Evolutionary conservation across 2,329 filamentous ascomycete genomes (phyloP), one percentile per base, ranked within the genome.

Genomic region (Phyllosticta citrichinensis): DNA sequence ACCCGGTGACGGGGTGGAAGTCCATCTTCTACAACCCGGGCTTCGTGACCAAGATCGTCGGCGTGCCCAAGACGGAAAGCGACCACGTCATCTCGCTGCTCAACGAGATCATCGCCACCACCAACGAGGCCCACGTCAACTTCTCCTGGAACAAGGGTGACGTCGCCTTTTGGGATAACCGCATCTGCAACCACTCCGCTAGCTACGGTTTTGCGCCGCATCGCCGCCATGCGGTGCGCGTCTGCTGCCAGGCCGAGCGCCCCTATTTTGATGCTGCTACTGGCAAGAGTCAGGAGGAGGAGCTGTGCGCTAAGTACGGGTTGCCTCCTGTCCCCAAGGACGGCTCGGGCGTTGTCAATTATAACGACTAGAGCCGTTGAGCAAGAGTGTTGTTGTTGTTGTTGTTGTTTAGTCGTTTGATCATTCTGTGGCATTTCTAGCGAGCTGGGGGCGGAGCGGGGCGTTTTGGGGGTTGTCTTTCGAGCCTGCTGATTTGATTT

Each of bases 91-190:
- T 83, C 63, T 67, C 69, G 2, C 77, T 79, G 55, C 73, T 85
- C 35, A 82, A 81, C 35, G 79, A 83, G 66, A 73, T 84, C 24
- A 76, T 84, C 6, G 72, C 79, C 2, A 81, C 80, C 1, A 83
- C 79, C 6, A 86, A 87, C 52, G 88, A 91, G 70, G 77, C 87
- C 62, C 87, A 90, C 66, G 86, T 83, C 5, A 80, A 87, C 19
- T 84, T 87, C 67, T 79, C 81, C 65, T 87, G 86, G 85, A 77
- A 79, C 52, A 80, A 83, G 64, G 80, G 82, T 52, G 86, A 87
- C 62, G 82, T 89, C 1, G 84, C 84, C 0, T 79, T 88, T 62
- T 88, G 86, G 85, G 85, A 88, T 68, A 88, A 87, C 64, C 75
- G 84, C 19, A 74, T 79, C 47, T 79, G 77, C 54, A 83, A 81